Base-by-base conservation (phyloP, 768 basidiomycete genomes). In the Dendrothele bispora region DNA sequence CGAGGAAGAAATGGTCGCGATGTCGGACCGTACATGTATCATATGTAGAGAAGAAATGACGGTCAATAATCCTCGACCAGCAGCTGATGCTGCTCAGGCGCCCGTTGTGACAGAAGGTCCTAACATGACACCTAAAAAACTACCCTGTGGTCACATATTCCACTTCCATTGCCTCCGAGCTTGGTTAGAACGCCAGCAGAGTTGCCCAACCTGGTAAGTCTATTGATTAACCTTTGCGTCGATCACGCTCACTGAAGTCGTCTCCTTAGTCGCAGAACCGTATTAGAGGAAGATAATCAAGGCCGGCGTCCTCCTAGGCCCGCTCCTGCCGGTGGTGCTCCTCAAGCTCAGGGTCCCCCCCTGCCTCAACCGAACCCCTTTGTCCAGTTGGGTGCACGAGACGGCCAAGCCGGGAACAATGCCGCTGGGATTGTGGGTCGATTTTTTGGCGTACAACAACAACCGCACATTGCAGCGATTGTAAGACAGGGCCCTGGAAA, bases 151-250 rank as follows among this genome's bases (percentile, higher is more conserved):
- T 1, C 97, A 99, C 64, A 84, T 97, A 35, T 99, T 99, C 72
- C 97, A 99, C 68, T 95, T 98, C 64, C 85, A 98, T 60, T 99
- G 97, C 66, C 78, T 99, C 53, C 80, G 93, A 32, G 95, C 92
- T 18, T 99, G 97, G 97, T 78, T 99, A 22, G 97, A 99, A 66
- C 80, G 97, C 36, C 97, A 99, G 65, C 97, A 98, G 66, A 98
- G 91, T 57, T 99, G 97, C 64, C 97, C 97, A 2, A 99, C 97
- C 34, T 99, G 95, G 95, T 95, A 41, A 66, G 86, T 66, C 27
- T 18, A 48, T 49, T 40, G 20, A 30, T 32, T 14, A 25, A 4
- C 26, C 35, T 20, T 35, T 12, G 49, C 58, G 28, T 30, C 34
- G 15, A 46, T 28, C 36, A 46, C 44, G 47, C 51, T 57, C 34